Evolutionary conservation across 2,329 filamentous ascomycete species (phyloP), one percentile per base, ranked within the genome.

Genomic region (Epichloe typhina): DNA sequence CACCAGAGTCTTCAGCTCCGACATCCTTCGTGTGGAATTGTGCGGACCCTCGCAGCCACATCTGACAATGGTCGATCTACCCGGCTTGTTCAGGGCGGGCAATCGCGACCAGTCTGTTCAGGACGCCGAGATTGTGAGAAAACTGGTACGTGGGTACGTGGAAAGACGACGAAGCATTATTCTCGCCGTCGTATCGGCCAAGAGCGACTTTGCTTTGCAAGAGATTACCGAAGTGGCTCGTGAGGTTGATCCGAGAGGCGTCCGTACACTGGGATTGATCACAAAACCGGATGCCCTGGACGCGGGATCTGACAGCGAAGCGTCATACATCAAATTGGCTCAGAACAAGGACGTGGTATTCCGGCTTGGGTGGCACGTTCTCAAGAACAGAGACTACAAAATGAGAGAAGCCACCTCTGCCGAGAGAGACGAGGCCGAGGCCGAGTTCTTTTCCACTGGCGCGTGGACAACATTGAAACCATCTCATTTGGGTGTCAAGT

Each of bases 1-100:
- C 4, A 45, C 44, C 2, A 54, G 46, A 31, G 50, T 61, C 1
- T 77, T 77, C 56, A 67, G 65, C 15, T 66, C 64, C 9, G 71
- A 77, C 53, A 61, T 73, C 0, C 67, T 79, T 1, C 66, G 68
- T 0, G 64, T 79, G 31, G 72, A 77, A 56, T 64, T 77, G 4
- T 63, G 63, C 3, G 72, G 74, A 0, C 73, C 75, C 0, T 59
- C 67, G 3, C 67, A 68, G 19, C 72, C 71, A 3, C 72, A 78
- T 23, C 65, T 82, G 35, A 82, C 78, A 0, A 68, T 82, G 37
- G 76, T 82, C 3, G 77, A 82, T 58, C 65, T 82, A 3, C 78
- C 78, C 0, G 78, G 78, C 1, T 64, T 70, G n/a, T 72, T 66
- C n/a, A 69, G 70, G 38, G 61, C 70, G 1, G 72, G 79, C 55